Conservation (phyloP, 2,329 filamentous ascomycete genomes). For the Fusarium camptoceras region DNA sequence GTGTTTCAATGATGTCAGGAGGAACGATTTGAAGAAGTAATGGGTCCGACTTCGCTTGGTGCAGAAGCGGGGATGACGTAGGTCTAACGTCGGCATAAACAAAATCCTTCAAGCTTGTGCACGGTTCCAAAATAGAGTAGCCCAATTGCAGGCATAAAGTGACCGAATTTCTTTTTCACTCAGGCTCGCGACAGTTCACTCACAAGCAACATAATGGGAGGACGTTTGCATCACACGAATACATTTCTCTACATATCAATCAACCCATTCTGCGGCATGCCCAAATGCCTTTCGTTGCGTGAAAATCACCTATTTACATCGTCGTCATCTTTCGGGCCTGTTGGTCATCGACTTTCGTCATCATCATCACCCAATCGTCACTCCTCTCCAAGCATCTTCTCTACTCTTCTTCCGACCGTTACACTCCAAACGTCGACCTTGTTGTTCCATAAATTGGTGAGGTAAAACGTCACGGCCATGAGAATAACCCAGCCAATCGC, state of each 20-base stretch:
- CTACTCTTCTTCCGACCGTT: conserved; percentile 52
- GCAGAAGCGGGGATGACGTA: conserved; percentile 18
- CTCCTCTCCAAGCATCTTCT: conserved; percentile 39
- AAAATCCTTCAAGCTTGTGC: background rate
- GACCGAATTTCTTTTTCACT: background rate
- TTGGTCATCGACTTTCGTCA: background rate
- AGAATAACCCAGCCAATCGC: conserved; percentile 50
- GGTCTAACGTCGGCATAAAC: background rate
- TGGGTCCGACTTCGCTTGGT: conserved; percentile 23
- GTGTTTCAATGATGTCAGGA: conserved; percentile 17
- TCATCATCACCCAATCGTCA: background rate
- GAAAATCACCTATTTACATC: background rate
- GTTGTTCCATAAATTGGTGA: conserved; percentile 52
- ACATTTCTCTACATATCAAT: background rate
- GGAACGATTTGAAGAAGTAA: conserved; percentile 7
- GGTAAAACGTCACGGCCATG: conserved; percentile 50
- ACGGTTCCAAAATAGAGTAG: background rate
- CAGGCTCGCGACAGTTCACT: too few species aligned
- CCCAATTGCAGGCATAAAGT: accelerated
- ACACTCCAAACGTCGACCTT: conserved; percentile 55
- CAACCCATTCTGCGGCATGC: background rate
- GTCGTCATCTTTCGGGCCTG: background rate
- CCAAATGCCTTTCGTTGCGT: background rate
- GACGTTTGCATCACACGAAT: background rate
- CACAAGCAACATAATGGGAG: background rate